Evolutionary conservation across 768 basidiomycete species (phyloP).

Genomic region (Suillus luteus): DNA sequence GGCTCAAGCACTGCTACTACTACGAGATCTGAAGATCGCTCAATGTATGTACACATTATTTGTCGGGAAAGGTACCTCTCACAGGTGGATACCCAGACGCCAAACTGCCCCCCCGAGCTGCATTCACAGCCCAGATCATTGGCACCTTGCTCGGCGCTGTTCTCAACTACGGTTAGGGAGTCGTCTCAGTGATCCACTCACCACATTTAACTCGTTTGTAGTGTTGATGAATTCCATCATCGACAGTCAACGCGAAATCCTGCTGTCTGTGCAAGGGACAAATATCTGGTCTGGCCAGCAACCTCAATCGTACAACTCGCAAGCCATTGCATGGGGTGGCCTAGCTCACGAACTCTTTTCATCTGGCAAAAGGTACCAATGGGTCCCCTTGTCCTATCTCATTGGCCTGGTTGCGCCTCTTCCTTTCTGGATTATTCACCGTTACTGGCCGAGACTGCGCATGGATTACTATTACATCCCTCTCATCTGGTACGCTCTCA

Average conservation of each 20-base stretch:
- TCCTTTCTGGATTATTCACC: constrained; percentile 45
- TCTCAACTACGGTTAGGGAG: constrained; percentile 44
- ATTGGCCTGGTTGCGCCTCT: constrained; percentile 38
- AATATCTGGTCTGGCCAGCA: constrained; percentile 36
- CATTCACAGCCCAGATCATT: constrained; percentile 60
- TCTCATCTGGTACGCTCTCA: constrained; percentile 26
- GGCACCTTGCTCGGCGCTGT: constrained; percentile 57
- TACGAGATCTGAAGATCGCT: constrained; percentile 56
- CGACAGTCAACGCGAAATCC: constrained; percentile 47
- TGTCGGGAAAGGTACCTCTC: constrained; percentile 15
- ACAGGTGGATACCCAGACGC: constrained; percentile 41
- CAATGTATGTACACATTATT: constrained; percentile 21
- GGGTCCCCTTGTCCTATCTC: constrained; percentile 41
- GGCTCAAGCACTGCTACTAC: constrained; percentile 50
- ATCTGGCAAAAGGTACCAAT: constrained; percentile 33
- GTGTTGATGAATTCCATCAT: constrained; percentile 65
- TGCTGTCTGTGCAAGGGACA: constrained; percentile 58
- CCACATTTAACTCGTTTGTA: constrained; percentile 22
- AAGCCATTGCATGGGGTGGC: constrained; percentile 43
- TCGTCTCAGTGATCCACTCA: not conserved
- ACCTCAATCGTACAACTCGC: constrained; percentile 32
- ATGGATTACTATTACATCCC: constrained; percentile 33
- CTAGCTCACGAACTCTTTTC: constrained; percentile 38
- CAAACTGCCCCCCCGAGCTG: constrained; percentile 65
- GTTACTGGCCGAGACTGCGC: constrained; percentile 34